Base-by-base conservation (phyloP, 371 early-diverging fungal genomes). In the Paraphysoderma sedebokerense region DNA sequence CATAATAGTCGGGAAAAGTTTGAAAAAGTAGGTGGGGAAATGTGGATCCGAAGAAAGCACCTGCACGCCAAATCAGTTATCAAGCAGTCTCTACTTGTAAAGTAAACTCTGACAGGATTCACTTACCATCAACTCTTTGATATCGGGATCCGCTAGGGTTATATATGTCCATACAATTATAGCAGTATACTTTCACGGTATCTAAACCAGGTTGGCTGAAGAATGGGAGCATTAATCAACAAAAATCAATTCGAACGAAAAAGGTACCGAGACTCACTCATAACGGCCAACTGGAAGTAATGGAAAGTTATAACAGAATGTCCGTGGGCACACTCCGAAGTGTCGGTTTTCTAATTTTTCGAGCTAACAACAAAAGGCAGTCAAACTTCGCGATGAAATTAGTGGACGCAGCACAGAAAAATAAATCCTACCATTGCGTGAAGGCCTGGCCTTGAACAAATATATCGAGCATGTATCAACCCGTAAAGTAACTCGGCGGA, bases 311-410 rank as follows among this genome's bases (percentile, higher is more conserved):
- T 70, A 65, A 53, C 95, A 93, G 37, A 76, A 72, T 29, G 82
- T 77, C 41, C 90, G 70, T 3, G 82, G 81, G 56, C 95, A 93
- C 41, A 59, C 57, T 23, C 95, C 95, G 64, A 87, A 93, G 36
- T 85, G 72, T 39, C 73, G 70, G 22, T 79, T 68, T 48, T 79
- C 74, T 48, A 77, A 72, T 49, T 76, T 72, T 44, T 81, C 79
- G 19, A 79, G 68, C 75, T 79, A 62, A 9, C 24, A n/a, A 23
- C n/a, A 28, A 17, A 23, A 32, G 33, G 9, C 29, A 22, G 17
- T 44, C 47, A 50, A 37, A 19, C 32, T 49, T n/a, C n/a, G n/a
- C n/a, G n/a, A n/a, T n/a, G n/a, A n/a, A n/a, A n/a, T n/a, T n/a
- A n/a, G n/a, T n/a, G n/a, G n/a, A n/a, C n/a, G n/a, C n/a, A n/a